These are phyloP conservation scores for Nyctanthes arbortristis DNA, from an alignment of 257 asterid genomes.

Conservation along the genomic window DNA sequence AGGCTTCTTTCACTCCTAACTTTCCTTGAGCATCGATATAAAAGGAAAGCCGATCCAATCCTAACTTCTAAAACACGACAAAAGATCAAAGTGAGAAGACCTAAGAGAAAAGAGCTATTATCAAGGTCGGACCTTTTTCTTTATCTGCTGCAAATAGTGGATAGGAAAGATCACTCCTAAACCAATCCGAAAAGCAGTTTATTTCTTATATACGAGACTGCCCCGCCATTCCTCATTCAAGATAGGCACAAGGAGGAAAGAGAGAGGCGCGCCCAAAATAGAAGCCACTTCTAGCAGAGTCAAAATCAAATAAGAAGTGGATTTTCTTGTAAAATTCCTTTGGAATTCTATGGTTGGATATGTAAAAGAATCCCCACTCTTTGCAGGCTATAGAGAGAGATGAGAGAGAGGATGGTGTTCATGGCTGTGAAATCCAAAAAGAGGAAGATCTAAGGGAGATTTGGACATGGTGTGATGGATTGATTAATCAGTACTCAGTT, in stretches of 20 bases:
- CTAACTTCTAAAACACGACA: no score
- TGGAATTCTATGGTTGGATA: slow-evolving; percentile 63
- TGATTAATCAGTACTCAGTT: slow-evolving; percentile 27
- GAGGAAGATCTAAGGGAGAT: slow-evolving; percentile 45
- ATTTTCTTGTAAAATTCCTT: slow-evolving; percentile 39
- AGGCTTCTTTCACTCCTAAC: no score
- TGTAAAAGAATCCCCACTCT: no score
- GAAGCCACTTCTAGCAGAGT: not conserved
- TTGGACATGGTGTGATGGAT: slow-evolving; percentile 34
- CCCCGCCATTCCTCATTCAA: not conserved
- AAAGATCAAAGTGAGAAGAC: no score
- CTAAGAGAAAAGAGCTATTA: no score
- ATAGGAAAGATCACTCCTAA: not conserved
- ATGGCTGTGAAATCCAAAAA: slow-evolving; percentile 62
- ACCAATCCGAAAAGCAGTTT: not conserved
- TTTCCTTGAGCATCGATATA: no score
- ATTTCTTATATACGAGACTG: not conserved
- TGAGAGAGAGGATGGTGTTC: no score
- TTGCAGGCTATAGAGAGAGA: no score
- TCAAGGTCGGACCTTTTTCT: no score
- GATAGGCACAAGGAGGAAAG: not conserved
- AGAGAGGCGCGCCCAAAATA: not conserved
- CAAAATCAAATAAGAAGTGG: slow-evolving; percentile 5
- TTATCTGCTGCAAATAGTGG: no score
- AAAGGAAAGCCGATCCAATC: no score